Percentiles rank a stretch among this genome's conserved stretches.
Evolutionary conservation across 345 rosid genomes (phyloP).

Genomic region (Ceriops tagal): DNA sequence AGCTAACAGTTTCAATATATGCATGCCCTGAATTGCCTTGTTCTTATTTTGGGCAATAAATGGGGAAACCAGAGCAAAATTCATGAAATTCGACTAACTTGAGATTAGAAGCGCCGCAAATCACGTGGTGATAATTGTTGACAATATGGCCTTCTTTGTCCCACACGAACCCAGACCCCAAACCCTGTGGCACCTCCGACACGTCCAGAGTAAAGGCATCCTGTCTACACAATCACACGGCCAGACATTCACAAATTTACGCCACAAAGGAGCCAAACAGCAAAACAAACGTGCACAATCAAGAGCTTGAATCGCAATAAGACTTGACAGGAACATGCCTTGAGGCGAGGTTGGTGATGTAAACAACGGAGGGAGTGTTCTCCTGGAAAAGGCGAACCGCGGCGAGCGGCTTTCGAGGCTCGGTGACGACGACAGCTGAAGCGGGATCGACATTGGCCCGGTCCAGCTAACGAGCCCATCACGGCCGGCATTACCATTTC

Average conservation of each 20-base stretch:
- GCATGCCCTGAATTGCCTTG: not conserved
- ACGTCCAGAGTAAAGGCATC: constrained; percentile 95
- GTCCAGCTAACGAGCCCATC: too few species aligned
- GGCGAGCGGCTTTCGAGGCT: constrained; percentile 74
- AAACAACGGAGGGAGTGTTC: constrained; percentile 95
- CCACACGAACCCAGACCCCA: constrained; percentile 96
- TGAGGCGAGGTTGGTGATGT: constrained; percentile 88
- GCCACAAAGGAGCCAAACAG: not conserved
- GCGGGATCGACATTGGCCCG: constrained; percentile 46
- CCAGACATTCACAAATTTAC: not conserved
- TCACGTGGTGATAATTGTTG: constrained; percentile 79
- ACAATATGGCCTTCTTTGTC: constrained; percentile 75
- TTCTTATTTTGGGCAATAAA: not conserved
- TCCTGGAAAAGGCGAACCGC: constrained; percentile 87
- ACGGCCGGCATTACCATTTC: too few species aligned
- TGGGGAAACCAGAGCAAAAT: not conserved
- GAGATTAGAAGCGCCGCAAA: constrained; percentile 98
- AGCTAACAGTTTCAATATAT: not conserved
- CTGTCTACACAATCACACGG: constrained; percentile 44
- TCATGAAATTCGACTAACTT: constrained; percentile 38
- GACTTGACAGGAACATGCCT: constrained; percentile 31
- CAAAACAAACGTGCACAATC: not conserved
- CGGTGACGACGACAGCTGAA: constrained; percentile 62
- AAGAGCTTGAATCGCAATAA: not conserved
- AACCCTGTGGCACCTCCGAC: constrained; percentile 94